These are phyloP conservation scores for Gentiana macrophylla DNA, from an alignment of 257 asterid genomes.

Conservation along the genomic window DNA sequence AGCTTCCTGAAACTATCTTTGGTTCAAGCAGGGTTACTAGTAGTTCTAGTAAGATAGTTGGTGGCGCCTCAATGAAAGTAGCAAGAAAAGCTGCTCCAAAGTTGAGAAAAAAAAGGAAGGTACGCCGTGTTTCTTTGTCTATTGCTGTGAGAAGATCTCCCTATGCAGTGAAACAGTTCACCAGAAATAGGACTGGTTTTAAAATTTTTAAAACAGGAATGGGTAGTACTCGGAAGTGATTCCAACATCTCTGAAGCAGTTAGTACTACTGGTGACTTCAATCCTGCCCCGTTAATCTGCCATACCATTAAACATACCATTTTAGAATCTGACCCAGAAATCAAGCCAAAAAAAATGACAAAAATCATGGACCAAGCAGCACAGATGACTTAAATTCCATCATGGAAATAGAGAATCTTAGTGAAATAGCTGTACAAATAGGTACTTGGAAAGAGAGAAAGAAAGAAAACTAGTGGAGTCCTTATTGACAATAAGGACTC, in stretches of 20 bases:
- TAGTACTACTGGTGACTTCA: slow-evolving; percentile 11
- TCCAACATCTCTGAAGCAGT: slow-evolving; percentile 18
- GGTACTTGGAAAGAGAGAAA: no score
- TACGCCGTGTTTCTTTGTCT: slow-evolving; percentile 40
- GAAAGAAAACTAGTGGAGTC: no score
- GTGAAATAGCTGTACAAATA: no score
- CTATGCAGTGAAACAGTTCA: slow-evolving; percentile 46
- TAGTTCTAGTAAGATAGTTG: slow-evolving; percentile 19
- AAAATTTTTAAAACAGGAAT: slow-evolving; percentile 46
- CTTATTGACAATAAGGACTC: slow-evolving; percentile 17
- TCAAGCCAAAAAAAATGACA: no score
- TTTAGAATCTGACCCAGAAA: no score
- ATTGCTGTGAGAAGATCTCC: slow-evolving; percentile 30
- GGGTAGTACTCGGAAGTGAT: slow-evolving; percentile 12
- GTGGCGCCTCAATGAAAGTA: slow-evolving; percentile 24
- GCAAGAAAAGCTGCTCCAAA: slow-evolving; percentile 41
- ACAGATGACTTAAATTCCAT: no score
- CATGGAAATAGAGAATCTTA: no score
- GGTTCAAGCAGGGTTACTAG: slow-evolving; percentile 23
- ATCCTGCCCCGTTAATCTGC: slow-evolving; percentile 41
- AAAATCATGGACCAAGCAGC: no score
- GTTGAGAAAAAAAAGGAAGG: slow-evolving; percentile 42
- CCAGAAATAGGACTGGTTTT: slow-evolving; percentile 42
- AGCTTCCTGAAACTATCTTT: slow-evolving; percentile 13
- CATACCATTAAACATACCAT: no score